phyloP scores from a whole-genome alignment of 2,329 filamentous ascomycete genomes.

The Gnomoniopsis sp. region DNA sequence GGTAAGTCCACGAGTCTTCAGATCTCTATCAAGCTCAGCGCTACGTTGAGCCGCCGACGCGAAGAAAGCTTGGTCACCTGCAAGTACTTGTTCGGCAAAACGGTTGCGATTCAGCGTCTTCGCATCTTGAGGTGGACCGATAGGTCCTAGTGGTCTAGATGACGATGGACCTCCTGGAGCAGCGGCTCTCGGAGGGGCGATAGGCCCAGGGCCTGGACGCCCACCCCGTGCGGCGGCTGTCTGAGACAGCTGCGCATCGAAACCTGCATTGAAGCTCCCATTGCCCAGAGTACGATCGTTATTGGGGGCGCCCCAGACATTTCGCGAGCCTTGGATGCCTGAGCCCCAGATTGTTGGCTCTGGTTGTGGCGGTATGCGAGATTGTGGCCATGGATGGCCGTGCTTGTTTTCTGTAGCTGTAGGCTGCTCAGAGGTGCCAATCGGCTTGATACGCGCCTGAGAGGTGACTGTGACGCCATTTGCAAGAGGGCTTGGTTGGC shows the following conservation, averaged over 20 bases:
- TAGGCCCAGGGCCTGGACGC: constrained; percentile 39
- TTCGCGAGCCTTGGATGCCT: constrained; percentile 45
- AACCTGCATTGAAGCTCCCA: constrained; percentile 66
- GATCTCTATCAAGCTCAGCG: constrained; percentile 39
- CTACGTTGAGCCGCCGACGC: constrained; percentile 36
- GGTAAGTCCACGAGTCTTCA: constrained; percentile 41
- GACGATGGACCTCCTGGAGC: constrained; percentile 21
- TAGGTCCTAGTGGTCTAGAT: constrained; percentile 21
- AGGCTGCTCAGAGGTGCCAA: constrained; percentile 13
- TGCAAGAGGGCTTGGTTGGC: constrained; percentile 15
- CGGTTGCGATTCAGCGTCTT: constrained; percentile 9
- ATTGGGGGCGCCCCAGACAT: constrained; percentile 74
- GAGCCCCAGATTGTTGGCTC: constrained; percentile 52
- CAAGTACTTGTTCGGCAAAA: constrained; percentile 24
- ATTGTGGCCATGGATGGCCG: constrained; percentile 34
- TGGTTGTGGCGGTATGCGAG: constrained; percentile 33
- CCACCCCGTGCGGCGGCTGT: constrained; percentile 28
- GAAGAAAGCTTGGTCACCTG: constrained; percentile 42
- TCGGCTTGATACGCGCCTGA: constrained; percentile 10
- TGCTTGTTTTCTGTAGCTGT: constrained; percentile 28
- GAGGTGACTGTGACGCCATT: constrained; percentile 19
- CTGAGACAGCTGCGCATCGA: constrained; percentile 36
- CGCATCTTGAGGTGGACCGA: constrained; percentile 27
- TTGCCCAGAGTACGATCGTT: constrained; percentile 72
- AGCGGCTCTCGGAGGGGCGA: constrained; percentile 31